phyloP scores from a whole-genome alignment of 2,329 filamentous ascomycete genomes.

The Ophiostoma ips region DNA sequence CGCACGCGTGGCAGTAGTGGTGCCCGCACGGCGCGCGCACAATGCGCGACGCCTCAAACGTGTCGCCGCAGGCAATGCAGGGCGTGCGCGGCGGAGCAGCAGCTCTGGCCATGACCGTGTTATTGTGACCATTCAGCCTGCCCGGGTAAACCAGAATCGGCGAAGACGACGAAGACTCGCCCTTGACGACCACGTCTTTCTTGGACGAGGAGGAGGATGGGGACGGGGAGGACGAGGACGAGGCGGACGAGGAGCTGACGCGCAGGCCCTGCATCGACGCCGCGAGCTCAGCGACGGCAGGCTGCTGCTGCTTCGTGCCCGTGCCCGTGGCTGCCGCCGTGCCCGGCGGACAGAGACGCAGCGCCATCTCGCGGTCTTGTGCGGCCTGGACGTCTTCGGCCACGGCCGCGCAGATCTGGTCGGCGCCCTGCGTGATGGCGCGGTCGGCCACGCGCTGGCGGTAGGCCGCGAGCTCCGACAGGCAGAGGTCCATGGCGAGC shows the following conservation, averaged over 20 bases:
- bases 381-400: slow-evolving; percentile 10
- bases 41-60: background rate
- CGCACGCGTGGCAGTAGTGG: slow-evolving; percentile 36
- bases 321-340: no score
- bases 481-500: slow-evolving; percentile 3
- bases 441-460: slow-evolving; percentile 5
- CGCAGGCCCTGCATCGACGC: background rate
- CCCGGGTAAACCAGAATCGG: no score
- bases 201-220: no score
- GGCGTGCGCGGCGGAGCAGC: no score
- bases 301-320: no score
- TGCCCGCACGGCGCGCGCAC: slow-evolving; percentile 26
- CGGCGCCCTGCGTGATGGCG: slow-evolving; percentile 11
- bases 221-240: no score
- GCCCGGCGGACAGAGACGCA: background rate
- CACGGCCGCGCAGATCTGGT: background rate
- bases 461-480: slow-evolving; percentile 7
- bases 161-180: background rate
- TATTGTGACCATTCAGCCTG: no score
- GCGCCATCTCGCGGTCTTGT: slow-evolving; percentile 11
- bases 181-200: background rate
- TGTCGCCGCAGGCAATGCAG: slow-evolving; percentile 3
- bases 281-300: no score
- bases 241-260: no score
- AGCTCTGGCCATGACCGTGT: background rate